phyloP scores from a whole-genome alignment of 2,329 filamentous ascomycete species.

The Diaporthe eres region DNA sequence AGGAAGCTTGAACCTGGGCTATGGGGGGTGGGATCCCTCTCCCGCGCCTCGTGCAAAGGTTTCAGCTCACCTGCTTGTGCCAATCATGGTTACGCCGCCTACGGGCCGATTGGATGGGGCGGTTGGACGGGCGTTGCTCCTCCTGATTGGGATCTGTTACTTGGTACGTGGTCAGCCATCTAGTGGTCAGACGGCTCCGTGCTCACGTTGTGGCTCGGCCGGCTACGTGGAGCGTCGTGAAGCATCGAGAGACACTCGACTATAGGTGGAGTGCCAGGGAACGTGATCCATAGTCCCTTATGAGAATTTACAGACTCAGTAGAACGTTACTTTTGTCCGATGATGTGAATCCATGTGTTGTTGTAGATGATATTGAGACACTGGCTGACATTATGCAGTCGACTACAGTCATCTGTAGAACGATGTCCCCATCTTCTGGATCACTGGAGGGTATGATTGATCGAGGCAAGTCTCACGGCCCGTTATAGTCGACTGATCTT shows the following conservation, averaged over 20 bases:
- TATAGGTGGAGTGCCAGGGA: not conserved
- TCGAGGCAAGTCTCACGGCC: not conserved
- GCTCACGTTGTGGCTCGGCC: slow-evolving; percentile 5
- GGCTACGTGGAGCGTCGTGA: slow-evolving; percentile 8
- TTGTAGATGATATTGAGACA: no score
- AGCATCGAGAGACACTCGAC: not conserved
- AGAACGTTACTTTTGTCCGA: slow-evolving; percentile 15
- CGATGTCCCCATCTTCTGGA: not conserved
- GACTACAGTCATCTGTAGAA: not conserved
- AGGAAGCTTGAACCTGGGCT: slow-evolving; percentile 24
- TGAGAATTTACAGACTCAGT: not conserved
- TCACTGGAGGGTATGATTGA: not conserved
- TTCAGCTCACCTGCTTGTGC: slow-evolving; percentile 7
- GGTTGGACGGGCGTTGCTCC: not conserved
- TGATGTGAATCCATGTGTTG: not conserved
- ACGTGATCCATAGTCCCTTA: not conserved
- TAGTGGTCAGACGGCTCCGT: slow-evolving; percentile 1
- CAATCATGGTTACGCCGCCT: slow-evolving; percentile 3
- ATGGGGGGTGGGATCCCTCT: not conserved
- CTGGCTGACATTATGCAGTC: not conserved
- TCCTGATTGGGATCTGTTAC: not conserved
- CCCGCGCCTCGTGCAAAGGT: not conserved
- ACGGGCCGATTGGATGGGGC: slow-evolving; percentile 9
- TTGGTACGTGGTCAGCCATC: slow-evolving; percentile 1
- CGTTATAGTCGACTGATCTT: not conserved